A percentile compares a stretch with the other conserved stretches of the same genome.
Conservation (phyloP, 2,329 filamentous ascomycete genomes). For the Alternaria arbusti region DNA sequence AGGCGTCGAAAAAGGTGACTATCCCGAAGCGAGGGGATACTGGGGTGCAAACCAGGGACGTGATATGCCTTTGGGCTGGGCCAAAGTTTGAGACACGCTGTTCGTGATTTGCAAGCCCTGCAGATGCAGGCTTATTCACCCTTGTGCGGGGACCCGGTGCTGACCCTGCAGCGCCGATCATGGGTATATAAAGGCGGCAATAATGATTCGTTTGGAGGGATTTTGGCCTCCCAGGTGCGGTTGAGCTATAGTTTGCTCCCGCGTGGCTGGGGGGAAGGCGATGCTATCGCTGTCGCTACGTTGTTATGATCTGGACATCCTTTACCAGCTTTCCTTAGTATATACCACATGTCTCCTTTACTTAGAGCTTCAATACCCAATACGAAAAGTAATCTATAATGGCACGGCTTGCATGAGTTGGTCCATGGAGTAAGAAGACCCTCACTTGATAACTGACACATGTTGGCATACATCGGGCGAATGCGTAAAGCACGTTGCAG, state of each 20-base stretch:
- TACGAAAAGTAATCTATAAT: background rate
- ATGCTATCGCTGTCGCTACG: background rate
- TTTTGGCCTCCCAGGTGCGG: background rate
- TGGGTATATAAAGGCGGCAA: background rate
- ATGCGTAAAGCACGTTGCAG: background rate
- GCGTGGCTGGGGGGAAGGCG: conserved; percentile 12
- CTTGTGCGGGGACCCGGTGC: conserved; percentile 20
- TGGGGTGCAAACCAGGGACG: conserved; percentile 49
- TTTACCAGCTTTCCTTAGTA: background rate
- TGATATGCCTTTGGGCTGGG: conserved; percentile 43
- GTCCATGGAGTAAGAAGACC: background rate
- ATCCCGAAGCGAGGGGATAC: conserved; percentile 44
- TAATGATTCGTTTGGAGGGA: background rate
- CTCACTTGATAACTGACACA: background rate
- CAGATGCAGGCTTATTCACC: conserved; percentile 8
- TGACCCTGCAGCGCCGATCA: background rate
- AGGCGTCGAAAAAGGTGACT: conserved; percentile 48
- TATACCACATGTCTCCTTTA: background rate
- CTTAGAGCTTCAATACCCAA: background rate
- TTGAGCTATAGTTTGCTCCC: background rate
- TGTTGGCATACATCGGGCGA: background rate
- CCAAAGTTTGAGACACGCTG: conserved; percentile 36
- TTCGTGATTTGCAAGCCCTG: conserved; percentile 4
- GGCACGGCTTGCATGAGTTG: background rate
- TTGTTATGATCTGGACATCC: background rate